A percentile compares a stretch with the other conserved stretches of the same genome.
phyloP scores from a whole-genome alignment of 495 filamentous ascomycete genomes.

The Mycothermus thermophilus region DNA sequence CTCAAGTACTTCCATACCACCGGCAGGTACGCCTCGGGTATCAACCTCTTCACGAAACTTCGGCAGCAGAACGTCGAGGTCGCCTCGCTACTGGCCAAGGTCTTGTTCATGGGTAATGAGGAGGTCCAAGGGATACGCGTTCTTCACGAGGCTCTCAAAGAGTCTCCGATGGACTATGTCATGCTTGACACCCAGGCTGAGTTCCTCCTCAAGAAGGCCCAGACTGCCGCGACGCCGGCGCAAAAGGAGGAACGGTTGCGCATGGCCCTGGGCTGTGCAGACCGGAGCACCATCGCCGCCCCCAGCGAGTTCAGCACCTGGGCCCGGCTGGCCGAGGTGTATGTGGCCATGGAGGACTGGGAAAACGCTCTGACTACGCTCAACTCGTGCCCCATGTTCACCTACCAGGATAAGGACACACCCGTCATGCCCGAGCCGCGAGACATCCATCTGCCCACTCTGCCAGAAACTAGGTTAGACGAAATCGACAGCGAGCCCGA shows the following conservation, averaged over 20 bases:
- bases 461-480: slow-evolving; percentile 82
- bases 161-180: slow-evolving; percentile 91
- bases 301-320: slow-evolving; percentile 96
- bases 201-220: slow-evolving; percentile 79
- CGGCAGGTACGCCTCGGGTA: slow-evolving; percentile 85
- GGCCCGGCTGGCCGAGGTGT: slow-evolving; percentile 86
- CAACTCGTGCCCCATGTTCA: slow-evolving; percentile 99
- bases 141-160: slow-evolving; percentile 72
- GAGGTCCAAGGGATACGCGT: slow-evolving; percentile 87
- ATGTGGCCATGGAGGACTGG: slow-evolving; percentile 85
- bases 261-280: slow-evolving; percentile 84
- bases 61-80: slow-evolving; percentile 83
- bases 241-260: slow-evolving; percentile 45
- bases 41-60: slow-evolving; percentile 96
- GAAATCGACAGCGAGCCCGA: slow-evolving; percentile 87
- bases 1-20: slow-evolving; percentile 96
- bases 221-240: slow-evolving; percentile 30
- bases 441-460: slow-evolving; percentile 70
- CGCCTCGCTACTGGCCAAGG: slow-evolving; percentile 78
- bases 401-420: slow-evolving; percentile 94
- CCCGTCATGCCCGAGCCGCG: slow-evolving; percentile 85
- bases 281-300: slow-evolving; percentile 83
- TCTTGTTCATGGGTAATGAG: slow-evolving; percentile 85
- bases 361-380: slow-evolving; percentile 83
- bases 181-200: slow-evolving; percentile 85